A percentile compares a stretch with the other conserved stretches of the same genome.
These are phyloP conservation scores for Yarrowia alimentaria DNA, from an alignment of 805 yeast species.

Conservation along the genomic window DNA sequence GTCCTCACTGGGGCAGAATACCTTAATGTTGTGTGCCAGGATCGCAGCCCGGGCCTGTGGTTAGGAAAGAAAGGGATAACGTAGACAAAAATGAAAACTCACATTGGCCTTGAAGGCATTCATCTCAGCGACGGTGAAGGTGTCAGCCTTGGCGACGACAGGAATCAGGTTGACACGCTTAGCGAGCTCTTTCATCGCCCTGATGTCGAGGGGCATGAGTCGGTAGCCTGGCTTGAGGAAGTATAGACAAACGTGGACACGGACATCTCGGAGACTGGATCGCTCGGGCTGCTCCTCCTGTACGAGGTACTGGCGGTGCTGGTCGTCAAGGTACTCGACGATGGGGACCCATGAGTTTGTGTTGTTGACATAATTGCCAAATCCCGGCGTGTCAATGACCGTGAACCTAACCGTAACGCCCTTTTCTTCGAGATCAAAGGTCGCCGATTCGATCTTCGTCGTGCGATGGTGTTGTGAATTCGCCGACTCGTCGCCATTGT, in stretches of 20 bases:
- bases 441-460: conserved; percentile 56
- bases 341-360: conserved; percentile 83
- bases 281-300: conserved; percentile 92
- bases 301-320: conserved; percentile 82
- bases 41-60: conserved; percentile 67
- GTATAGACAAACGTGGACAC: conserved; percentile 89
- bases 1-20: conserved; percentile 49
- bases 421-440: conserved; percentile 66
- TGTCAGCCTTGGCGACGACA: conserved; percentile 84
- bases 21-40: conserved; percentile 77
- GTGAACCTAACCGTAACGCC: conserved; percentile 75
- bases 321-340: conserved; percentile 86
- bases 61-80: not conserved
- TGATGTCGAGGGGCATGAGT: conserved; percentile 81
- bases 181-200: conserved; percentile 78
- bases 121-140: conserved; percentile 70
- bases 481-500: conserved; percentile 25
- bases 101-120: conserved; percentile 60
- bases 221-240: conserved; percentile 89
- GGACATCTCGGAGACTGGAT: conserved; percentile 52
- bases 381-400: conserved; percentile 89
- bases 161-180: conserved; percentile 85
- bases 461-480: conserved; percentile 31
- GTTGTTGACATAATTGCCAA: conserved; percentile 88
- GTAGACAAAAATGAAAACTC: conserved; percentile 4